Conservation (phyloP, 805 yeast species). For the Cyberlindnera meyerae region DNA sequence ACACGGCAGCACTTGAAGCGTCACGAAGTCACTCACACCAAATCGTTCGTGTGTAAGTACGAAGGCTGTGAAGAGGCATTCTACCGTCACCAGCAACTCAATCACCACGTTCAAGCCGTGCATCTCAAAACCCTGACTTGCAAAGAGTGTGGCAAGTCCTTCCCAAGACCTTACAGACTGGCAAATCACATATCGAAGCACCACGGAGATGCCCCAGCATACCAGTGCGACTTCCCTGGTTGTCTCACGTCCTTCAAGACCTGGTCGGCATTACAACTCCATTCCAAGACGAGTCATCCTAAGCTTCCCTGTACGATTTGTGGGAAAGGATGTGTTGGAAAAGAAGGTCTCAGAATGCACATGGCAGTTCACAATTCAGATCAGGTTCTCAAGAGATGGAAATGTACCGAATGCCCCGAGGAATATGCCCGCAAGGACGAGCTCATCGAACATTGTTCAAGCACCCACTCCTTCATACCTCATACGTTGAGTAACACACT, state of each 20-base stretch:
- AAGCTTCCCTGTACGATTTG: constrained; percentile 60
- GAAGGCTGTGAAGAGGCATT: constrained; percentile 65
- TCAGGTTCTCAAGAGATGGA: constrained; percentile 44
- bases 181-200: constrained; percentile 59
- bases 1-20: constrained; percentile 76
- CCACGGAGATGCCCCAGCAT: constrained; percentile 53
- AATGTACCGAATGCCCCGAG: constrained; percentile 51
- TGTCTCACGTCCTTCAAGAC: constrained; percentile 59
- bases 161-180: constrained; percentile 59
- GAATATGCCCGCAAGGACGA: constrained; percentile 54
- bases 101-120: constrained; percentile 61
- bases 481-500: constrained; percentile 11
- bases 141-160: constrained; percentile 56
- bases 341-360: constrained; percentile 64
- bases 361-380: constrained; percentile 62
- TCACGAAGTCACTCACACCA: constrained; percentile 78
- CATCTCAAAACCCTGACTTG: constrained; percentile 58
- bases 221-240: constrained; percentile 58
- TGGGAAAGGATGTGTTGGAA: constrained; percentile 69
- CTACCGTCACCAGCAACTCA: constrained; percentile 67
- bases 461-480: constrained; percentile 33
- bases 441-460: constrained; percentile 50
- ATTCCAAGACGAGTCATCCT: constrained; percentile 69
- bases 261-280: constrained; percentile 70
- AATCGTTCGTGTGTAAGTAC: constrained; percentile 55